Evolutionary conservation across 2,329 filamentous ascomycete species (phyloP).

Genomic region (Apiospora pterosperma): DNA sequence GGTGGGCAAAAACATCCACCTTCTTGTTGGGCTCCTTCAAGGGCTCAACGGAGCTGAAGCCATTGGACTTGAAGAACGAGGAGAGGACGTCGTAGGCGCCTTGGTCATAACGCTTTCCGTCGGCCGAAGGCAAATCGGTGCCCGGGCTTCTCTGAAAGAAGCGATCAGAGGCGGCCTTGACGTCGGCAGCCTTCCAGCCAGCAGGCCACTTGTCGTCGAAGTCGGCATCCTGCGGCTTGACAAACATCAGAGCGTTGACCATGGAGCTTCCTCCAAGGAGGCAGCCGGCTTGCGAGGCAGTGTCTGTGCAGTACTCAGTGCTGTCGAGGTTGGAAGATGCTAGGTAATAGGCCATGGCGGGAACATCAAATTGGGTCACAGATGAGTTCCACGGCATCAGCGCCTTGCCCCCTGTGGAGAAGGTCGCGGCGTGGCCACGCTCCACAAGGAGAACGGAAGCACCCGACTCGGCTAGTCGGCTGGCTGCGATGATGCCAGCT

Average conservation of each 20-base stretch:
- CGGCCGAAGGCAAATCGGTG: slow-evolving; percentile 20
- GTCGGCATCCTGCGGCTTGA: slow-evolving; percentile 27
- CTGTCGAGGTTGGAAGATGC: slow-evolving; percentile 13
- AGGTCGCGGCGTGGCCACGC: slow-evolving; percentile 31
- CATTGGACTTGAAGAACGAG: slow-evolving; percentile 13
- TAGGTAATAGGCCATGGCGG: slow-evolving; percentile 23
- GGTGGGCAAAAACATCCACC: slow-evolving; percentile 32
- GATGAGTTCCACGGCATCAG: slow-evolving; percentile 29
- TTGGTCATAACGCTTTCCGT: slow-evolving; percentile 19
- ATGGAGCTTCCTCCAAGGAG: slow-evolving; percentile 33
- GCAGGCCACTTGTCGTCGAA: slow-evolving; percentile 27
- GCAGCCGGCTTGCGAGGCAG: slow-evolving; percentile 31
- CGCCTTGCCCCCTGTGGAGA: slow-evolving; percentile 26
- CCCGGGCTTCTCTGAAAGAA: slow-evolving; percentile 25
- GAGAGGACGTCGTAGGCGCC: slow-evolving; percentile 13
- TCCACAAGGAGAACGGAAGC: slow-evolving; percentile 34
- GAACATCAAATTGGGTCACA: slow-evolving; percentile 28
- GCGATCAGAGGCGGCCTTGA: slow-evolving; percentile 20
- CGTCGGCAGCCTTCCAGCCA: slow-evolving; percentile 26
- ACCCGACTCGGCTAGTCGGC: slow-evolving; percentile 33
- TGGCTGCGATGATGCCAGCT: slow-evolving; percentile 31
- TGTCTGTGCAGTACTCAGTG: slow-evolving; percentile 32
- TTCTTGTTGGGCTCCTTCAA: slow-evolving; percentile 15
- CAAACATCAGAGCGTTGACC: slow-evolving; percentile 31
- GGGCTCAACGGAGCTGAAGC: slow-evolving; percentile 11